phyloP scores from a whole-genome alignment of 148 eudicot genomes.

The Silene conica region DNA sequence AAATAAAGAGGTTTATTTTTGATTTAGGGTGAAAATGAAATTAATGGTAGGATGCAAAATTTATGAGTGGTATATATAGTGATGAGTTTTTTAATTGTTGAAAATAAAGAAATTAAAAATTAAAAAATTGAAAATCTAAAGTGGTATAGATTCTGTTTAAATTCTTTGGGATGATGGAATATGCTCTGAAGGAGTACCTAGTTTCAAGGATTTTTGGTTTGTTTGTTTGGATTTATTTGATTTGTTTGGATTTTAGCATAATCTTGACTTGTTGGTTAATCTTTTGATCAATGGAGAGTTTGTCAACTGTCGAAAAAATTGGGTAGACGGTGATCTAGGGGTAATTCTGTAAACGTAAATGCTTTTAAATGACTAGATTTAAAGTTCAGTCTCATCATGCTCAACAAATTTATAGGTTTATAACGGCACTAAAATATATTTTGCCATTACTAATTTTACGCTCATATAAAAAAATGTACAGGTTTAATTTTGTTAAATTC shows the following conservation, averaged over 20 bases:
- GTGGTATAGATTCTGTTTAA: background rate
- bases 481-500: no score
- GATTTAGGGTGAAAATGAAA: background rate
- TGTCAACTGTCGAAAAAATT: background rate
- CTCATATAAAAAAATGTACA: no score
- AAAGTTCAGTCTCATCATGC: no score
- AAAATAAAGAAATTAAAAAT: background rate
- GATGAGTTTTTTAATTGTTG: background rate
- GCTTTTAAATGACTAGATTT: no score
- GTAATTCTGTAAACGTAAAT: no score
- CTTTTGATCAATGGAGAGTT: background rate
- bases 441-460: no score
- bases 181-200: background rate
- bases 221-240: conserved; percentile 3
- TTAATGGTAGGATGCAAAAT: background rate
- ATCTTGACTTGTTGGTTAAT: background rate
- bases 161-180: background rate
- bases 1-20: background rate
- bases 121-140: background rate
- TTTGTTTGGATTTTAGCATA: background rate
- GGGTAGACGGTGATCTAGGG: background rate
- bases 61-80: background rate
- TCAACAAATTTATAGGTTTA: no score
- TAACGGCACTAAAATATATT: no score
- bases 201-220: background rate